These are phyloP conservation scores for Aspergillus hortae DNA, from an alignment of 2,329 filamentous ascomycete genomes.

Conservation along the genomic window DNA sequence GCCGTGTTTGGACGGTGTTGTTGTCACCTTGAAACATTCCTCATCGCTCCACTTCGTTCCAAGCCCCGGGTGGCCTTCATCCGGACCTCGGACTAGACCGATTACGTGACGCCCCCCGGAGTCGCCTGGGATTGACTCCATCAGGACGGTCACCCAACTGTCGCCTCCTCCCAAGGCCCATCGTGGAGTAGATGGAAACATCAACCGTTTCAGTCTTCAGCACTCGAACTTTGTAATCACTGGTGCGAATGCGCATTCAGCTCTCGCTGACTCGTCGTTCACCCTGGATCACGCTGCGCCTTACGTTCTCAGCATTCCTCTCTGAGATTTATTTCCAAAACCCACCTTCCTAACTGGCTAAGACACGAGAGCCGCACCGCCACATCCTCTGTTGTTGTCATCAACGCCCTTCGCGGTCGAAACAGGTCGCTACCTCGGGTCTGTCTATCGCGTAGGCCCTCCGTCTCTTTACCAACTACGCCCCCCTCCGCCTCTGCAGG, in stretches of 20 bases:
- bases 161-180: constrained; percentile 1
- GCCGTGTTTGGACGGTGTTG: constrained; percentile 21
- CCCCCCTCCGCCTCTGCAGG: neutral
- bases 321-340: constrained; percentile 11
- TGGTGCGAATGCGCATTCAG: constrained; percentile 24
- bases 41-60: constrained; percentile 13
- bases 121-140: constrained; percentile 9
- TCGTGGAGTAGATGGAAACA: constrained; percentile 14
- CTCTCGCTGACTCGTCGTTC: constrained; percentile 11
- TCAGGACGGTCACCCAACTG: constrained; percentile 9
- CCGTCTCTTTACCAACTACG: constrained; percentile 1
- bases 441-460: neutral
- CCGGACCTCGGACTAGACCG: constrained; percentile 3
- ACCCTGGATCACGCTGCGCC: constrained; percentile 11
- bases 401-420: constrained; percentile 8
- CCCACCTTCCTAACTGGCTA: constrained; percentile 7
- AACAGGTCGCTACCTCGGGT: neutral
- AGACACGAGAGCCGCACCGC: constrained; percentile 13
- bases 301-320: constrained; percentile 28
- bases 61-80: constrained; percentile 1
- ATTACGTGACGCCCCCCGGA: constrained; percentile 15
- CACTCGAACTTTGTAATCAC: constrained; percentile 18
- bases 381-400: constrained; percentile 16
- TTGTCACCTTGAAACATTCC: constrained; percentile 31
- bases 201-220: constrained; percentile 14